Percentiles rank a stretch among this genome's conserved stretches.
Evolutionary conservation across 495 filamentous ascomycete species (phyloP).

Genomic region (Chaetomium cochliodes): DNA sequence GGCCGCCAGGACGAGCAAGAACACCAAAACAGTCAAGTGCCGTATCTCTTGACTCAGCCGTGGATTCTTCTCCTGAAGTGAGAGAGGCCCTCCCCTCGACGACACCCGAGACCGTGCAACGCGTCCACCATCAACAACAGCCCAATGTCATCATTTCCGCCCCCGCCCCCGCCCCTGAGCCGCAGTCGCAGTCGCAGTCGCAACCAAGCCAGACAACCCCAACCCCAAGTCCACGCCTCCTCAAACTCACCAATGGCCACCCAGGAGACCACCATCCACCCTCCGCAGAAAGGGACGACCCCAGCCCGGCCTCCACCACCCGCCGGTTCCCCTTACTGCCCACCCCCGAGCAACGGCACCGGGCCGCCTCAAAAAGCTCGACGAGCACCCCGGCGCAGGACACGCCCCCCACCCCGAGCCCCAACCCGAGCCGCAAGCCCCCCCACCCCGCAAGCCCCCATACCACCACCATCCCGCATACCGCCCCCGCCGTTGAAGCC

Average conservation of each 20-base stretch:
- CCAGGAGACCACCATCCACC: not conserved
- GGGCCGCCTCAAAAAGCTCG: not conserved
- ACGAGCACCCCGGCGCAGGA: no score
- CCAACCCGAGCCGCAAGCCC: not conserved
- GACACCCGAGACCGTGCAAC: not conserved
- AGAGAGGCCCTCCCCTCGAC: not conserved
- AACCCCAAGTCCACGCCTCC: not conserved
- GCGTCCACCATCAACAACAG: no score
- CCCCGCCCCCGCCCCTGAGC: no score
- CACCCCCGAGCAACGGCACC: conserved; percentile 5
- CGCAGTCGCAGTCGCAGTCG: no score
- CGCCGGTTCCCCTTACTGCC: not conserved
- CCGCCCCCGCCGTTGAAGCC: no score
- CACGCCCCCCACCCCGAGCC: not conserved
- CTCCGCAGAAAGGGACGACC: not conserved
- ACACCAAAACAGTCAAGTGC: not conserved
- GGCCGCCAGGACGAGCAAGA: not conserved
- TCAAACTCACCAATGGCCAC: not conserved
- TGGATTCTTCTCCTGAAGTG: not conserved
- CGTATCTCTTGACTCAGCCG: not conserved
- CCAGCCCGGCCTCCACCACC: conserved; percentile 6
- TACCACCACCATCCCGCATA: no score
- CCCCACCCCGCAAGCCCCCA: not conserved
- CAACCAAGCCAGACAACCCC: not conserved
- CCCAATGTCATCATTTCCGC: no score